These are phyloP conservation scores for Aaosphaeria arxii DNA, from an alignment of 2,329 filamentous ascomycete species.

Conservation along the genomic window DNA sequence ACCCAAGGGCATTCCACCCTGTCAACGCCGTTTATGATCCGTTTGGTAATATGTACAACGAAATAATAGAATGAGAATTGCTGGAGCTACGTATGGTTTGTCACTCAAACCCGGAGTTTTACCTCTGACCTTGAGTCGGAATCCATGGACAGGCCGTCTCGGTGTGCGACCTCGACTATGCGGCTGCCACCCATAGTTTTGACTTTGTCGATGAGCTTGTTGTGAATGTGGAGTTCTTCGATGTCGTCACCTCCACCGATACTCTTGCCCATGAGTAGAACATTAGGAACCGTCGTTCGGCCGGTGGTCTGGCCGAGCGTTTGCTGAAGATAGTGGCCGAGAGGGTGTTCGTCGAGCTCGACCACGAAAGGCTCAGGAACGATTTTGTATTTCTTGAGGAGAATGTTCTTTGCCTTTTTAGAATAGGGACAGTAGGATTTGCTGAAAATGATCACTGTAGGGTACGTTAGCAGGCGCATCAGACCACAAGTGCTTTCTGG, in stretches of 20 bases:
- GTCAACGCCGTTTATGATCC: no score
- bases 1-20: no score
- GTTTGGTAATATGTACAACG: no score
- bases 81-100: no score
- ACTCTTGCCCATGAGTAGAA: slow-evolving; percentile 82
- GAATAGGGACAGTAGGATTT: slow-evolving; percentile 91
- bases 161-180: slow-evolving; percentile 37
- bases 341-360: slow-evolving; percentile 79
- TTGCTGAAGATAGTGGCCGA: slow-evolving; percentile 71
- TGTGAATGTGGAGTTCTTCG: slow-evolving; percentile 60
- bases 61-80: no score
- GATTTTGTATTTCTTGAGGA: slow-evolving; percentile 82
- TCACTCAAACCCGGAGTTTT: no score
- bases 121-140: no score
- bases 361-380: slow-evolving; percentile 81
- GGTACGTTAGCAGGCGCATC: slow-evolving; percentile 4
- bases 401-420: slow-evolving; percentile 76
- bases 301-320: slow-evolving; percentile 71
- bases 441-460: slow-evolving; percentile 86
- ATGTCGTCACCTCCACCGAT: slow-evolving; percentile 91
- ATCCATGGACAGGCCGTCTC: not conserved
- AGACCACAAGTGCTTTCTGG: not conserved
- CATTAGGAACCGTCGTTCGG: slow-evolving; percentile 84
- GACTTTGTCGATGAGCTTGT: slow-evolving; percentile 69
- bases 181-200: slow-evolving; percentile 70